Evolutionary conservation across 2,329 filamentous ascomycete genomes (phyloP).

Genomic region (Colletotrichum karsti): DNA sequence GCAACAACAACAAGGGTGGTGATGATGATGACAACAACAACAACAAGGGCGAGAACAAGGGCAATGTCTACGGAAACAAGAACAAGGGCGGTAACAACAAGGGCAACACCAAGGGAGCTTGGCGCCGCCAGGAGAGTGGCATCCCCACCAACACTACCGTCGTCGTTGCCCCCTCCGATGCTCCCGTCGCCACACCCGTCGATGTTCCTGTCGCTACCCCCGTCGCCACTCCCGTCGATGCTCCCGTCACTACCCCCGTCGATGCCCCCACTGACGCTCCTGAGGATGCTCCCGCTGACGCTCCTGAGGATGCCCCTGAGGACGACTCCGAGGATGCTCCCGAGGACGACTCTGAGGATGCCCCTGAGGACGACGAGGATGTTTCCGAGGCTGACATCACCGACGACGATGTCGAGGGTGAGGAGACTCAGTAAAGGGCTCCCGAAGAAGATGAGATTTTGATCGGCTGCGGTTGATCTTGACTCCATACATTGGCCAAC

Average conservation of each 20-base stretch:
- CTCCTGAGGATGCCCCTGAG: background rate
- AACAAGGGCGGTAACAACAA: background rate
- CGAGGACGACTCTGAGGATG: background rate
- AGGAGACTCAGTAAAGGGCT: background rate
- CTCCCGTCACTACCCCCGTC: no score
- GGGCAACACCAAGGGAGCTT: background rate
- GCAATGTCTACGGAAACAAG: no score
- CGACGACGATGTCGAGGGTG: background rate
- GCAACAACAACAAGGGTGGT: slow-evolving; percentile 1
- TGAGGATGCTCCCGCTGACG: background rate
- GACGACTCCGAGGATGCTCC: background rate
- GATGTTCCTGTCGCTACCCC: no score
- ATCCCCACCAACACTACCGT: no score
- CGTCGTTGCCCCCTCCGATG: no score
- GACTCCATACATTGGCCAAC: no score
- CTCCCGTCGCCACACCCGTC: no score
- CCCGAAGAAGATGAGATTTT: no score
- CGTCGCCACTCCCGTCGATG: no score
- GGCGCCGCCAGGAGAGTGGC: background rate
- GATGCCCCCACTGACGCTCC: no score
- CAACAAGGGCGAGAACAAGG: slow-evolving; percentile 5
- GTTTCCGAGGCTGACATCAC: background rate
- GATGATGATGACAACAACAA: background rate
- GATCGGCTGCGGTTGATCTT: no score
- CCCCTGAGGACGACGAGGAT: background rate